These are phyloP conservation scores for Tetracladium marchalianum DNA, from an alignment of 495 filamentous ascomycete genomes.

Conservation along the genomic window DNA sequence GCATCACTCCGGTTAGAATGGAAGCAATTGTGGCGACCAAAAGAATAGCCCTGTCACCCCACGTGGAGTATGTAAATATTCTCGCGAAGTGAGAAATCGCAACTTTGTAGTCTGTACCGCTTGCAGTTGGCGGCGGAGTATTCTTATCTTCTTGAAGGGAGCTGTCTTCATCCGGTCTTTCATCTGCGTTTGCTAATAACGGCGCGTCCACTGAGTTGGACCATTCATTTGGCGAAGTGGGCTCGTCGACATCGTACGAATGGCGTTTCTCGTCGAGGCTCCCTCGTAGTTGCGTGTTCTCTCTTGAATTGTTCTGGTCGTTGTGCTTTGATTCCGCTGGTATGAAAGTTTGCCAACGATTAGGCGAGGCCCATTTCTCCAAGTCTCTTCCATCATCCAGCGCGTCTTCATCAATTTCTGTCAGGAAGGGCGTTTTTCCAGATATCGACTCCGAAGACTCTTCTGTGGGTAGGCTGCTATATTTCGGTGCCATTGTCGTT, in stretches of 20 bases:
- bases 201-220: not conserved
- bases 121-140: constrained; percentile 10
- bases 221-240: not conserved
- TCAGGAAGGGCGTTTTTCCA: too few species aligned
- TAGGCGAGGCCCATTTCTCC: too few species aligned
- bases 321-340: too few species aligned
- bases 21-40: constrained; percentile 30
- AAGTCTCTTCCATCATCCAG: too few species aligned
- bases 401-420: too few species aligned
- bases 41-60: constrained; percentile 30
- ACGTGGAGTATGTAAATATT: constrained; percentile 39
- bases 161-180: constrained; percentile 1
- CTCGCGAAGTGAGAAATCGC: constrained; percentile 30
- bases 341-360: too few species aligned
- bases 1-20: constrained; percentile 38
- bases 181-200: not conserved
- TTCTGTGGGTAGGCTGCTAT: too few species aligned
- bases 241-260: not conserved
- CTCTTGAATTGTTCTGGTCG: too few species aligned
- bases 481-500: too few species aligned
- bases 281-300: too few species aligned
- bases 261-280: too few species aligned
- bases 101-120: constrained; percentile 18
- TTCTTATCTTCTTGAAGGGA: constrained; percentile 12
- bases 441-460: too few species aligned